phyloP scores from a whole-genome alignment of 2,329 filamentous ascomycete species.

The Aurifilum marmelostoma region DNA sequence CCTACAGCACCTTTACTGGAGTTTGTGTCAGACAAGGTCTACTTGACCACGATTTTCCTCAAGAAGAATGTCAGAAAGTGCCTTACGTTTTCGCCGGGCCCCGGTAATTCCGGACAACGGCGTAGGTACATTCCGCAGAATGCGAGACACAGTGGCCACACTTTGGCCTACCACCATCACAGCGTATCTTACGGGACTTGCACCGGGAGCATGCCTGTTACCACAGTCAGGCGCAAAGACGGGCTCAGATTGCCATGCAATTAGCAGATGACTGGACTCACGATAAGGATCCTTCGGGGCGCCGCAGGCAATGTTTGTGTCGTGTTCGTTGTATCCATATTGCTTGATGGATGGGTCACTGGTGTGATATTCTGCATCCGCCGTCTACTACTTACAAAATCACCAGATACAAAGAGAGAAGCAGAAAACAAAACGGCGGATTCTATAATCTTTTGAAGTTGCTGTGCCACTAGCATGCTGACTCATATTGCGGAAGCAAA shows the following conservation, averaged over 20 bases:
- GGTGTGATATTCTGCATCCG: neutral
- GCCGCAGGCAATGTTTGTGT: neutral
- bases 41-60: neutral
- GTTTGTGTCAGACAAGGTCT: neutral
- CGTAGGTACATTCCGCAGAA: conserved; percentile 11
- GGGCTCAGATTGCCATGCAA: no score
- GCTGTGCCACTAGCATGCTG: neutral
- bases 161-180: conserved; percentile 16
- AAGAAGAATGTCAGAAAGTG: conserved; percentile 10
- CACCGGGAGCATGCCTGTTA: conserved; percentile 20
- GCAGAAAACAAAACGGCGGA: neutral
- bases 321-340: neutral
- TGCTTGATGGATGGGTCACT: neutral
- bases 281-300: conserved; percentile 6
- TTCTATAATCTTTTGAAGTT: neutral
- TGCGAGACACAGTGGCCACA: conserved; percentile 6
- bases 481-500: neutral
- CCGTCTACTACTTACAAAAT: no score
- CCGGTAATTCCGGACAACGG: conserved; percentile 10
- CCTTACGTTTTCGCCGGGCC: conserved; percentile 14
- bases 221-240: no score
- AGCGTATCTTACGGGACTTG: conserved; percentile 16
- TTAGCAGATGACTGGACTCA: neutral
- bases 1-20: neutral
- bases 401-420: neutral